Evolutionary conservation across 257 asterid species (phyloP).

Genomic region (Rauvolfia tetraphylla): DNA sequence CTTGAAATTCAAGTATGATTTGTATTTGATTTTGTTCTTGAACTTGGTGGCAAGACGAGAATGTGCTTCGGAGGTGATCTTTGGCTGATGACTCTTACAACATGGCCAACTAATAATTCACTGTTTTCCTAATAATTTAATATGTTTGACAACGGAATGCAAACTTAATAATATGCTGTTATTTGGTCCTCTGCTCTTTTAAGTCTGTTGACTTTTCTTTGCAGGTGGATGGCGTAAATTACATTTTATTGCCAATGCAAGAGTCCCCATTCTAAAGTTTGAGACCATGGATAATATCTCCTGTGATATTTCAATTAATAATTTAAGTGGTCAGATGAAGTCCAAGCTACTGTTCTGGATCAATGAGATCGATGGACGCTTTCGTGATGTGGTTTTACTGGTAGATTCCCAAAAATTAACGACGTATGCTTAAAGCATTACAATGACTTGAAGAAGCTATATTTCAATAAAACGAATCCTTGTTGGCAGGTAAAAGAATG

Average conservation of each 20-base stretch:
- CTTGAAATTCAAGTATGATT: neutral
- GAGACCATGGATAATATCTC: conserved; percentile 57
- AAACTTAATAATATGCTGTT: neutral
- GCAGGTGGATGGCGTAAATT: conserved; percentile 64
- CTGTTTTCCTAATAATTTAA: neutral
- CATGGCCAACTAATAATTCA: neutral
- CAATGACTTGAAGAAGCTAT: neutral
- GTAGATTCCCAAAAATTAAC: conserved; percentile 39
- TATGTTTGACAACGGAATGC: neutral
- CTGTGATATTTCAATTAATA: conserved; percentile 85
- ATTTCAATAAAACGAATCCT: conserved; percentile 21
- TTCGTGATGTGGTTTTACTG: conserved; percentile 83
- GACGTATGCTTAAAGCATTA: conserved; percentile 9
- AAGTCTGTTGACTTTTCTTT: conserved; percentile 20
- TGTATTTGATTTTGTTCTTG: neutral
- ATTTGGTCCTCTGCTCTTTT: conserved; percentile 11
- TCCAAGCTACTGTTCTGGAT: conserved; percentile 86
- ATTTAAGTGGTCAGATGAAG: conserved; percentile 89
- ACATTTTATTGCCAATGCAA: conserved; percentile 60
- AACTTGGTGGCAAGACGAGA: neutral
- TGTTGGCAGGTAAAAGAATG: conserved; percentile 91
- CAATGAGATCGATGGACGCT: conserved; percentile 75
- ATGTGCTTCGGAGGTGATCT: neutral
- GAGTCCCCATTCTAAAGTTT: conserved; percentile 83
- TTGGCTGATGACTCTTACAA: neutral